Evolutionary conservation across 306 rosid genomes (phyloP).

Genomic region (Biancaea sappan): DNA sequence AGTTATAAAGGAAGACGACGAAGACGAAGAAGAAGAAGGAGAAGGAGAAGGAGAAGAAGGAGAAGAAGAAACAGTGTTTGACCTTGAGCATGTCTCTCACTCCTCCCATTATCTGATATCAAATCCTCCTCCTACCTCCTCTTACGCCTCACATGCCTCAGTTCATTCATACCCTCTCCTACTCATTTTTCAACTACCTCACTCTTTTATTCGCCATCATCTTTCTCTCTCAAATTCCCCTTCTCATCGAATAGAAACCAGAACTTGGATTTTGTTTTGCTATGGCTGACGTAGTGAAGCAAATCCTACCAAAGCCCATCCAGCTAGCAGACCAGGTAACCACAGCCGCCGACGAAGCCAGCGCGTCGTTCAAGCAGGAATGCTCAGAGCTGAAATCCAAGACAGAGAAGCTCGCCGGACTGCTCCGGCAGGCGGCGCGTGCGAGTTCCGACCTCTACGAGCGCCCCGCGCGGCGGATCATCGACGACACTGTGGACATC

Average conservation of each 20-base stretch:
- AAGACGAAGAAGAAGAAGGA: too few species aligned
- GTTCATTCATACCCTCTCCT: neutral
- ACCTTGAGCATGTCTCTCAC: too few species aligned
- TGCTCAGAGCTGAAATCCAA: conserved; percentile 68
- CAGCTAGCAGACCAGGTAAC: conserved; percentile 75
- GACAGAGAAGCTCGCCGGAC: conserved; percentile 67
- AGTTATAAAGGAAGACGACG: too few species aligned
- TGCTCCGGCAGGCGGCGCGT: conserved; percentile 82
- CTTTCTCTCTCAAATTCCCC: conserved; percentile 35
- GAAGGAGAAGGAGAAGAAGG: too few species aligned
- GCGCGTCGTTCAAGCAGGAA: conserved; percentile 57
- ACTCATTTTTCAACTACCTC: conserved; percentile 22
- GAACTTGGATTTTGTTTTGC: neutral
- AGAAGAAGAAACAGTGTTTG: too few species aligned
- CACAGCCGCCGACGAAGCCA: conserved; percentile 70
- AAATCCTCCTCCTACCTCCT: too few species aligned
- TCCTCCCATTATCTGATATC: too few species aligned
- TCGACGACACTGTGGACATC: conserved; percentile 69
- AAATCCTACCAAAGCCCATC: conserved; percentile 69
- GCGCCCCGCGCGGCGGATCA: conserved; percentile 74
- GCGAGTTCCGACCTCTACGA: conserved; percentile 84
- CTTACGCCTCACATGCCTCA: neutral
- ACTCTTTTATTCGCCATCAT: neutral
- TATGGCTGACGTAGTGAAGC: conserved; percentile 79
- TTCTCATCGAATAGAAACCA: neutral